Evolutionary conservation across 495 filamentous ascomycete species (phyloP).

Genomic region (Clohesyomyces aquaticus): DNA sequence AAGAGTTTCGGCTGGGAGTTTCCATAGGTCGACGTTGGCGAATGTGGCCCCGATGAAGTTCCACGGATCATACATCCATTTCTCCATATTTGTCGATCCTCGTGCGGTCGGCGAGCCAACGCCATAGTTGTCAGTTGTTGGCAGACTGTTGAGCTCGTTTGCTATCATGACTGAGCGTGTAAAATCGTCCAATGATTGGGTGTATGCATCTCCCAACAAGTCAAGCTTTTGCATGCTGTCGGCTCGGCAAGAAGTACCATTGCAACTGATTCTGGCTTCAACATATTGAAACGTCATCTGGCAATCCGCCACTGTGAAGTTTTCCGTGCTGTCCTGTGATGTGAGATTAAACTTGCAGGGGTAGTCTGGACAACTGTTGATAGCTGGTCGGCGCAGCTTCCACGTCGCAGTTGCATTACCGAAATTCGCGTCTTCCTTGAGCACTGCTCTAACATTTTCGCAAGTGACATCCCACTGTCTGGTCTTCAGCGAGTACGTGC

Average conservation of each 20-base stretch:
- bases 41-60: slow-evolving; percentile 28
- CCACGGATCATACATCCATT: slow-evolving; percentile 30
- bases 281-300: slow-evolving; percentile 2
- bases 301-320: slow-evolving; percentile 15
- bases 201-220: slow-evolving; percentile 15
- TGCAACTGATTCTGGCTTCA: slow-evolving; percentile 17
- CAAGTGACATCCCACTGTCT: slow-evolving; percentile 26
- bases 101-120: slow-evolving; percentile 8
- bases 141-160: slow-evolving; percentile 5
- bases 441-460: slow-evolving; percentile 8
- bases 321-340: slow-evolving; percentile 11
- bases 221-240: slow-evolving; percentile 14
- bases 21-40: slow-evolving; percentile 24
- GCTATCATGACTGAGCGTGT: not conserved
- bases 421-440: not conserved
- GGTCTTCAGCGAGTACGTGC: slow-evolving; percentile 14
- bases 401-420: slow-evolving; percentile 19
- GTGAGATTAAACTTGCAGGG: slow-evolving; percentile 17
- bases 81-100: slow-evolving; percentile 25
- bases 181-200: slow-evolving; percentile 12
- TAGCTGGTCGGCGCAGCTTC: slow-evolving; percentile 13
- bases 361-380: not conserved
- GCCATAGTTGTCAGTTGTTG: slow-evolving; percentile 22
- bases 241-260: slow-evolving; percentile 8
- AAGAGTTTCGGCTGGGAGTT: slow-evolving; percentile 6